Percentiles rank a stretch among this genome's conserved stretches.
phyloP scores from a whole-genome alignment of 306 rosid species.

The Cicer yamashitae region DNA sequence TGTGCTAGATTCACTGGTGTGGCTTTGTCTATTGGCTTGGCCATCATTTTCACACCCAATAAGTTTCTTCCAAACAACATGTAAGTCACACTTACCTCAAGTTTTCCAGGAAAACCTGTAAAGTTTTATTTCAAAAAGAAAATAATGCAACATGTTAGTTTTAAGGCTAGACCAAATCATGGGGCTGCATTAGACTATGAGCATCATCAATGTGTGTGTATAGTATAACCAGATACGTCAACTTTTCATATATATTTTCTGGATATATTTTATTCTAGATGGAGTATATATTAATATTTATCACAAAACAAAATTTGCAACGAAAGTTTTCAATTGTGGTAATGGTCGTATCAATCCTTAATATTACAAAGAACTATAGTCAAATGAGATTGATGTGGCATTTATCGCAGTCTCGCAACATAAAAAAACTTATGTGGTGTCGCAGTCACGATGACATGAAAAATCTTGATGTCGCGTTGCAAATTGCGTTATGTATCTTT shows the following conservation, averaged over 20 bases:
- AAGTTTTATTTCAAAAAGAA: slow-evolving; percentile 12
- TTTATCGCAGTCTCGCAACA: too few relatives aligned
- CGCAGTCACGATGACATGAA: background rate
- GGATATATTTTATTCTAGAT: too few relatives aligned
- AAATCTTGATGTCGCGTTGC: background rate
- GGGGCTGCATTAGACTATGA: background rate
- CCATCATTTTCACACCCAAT: slow-evolving; percentile 60
- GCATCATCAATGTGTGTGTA: too few relatives aligned
- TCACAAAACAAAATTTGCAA: background rate
- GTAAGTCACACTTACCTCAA: slow-evolving; percentile 63
- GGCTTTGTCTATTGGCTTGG: slow-evolving; percentile 57
- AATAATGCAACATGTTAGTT: background rate
- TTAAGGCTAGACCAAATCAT: background rate
- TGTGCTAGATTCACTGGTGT: slow-evolving; percentile 81
- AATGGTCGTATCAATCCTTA: background rate
- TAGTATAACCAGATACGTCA: too few relatives aligned
- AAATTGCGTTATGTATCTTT: background rate
- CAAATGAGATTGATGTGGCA: background rate
- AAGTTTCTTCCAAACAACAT: slow-evolving; percentile 49
- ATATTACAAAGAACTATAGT: background rate
- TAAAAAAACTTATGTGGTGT: too few relatives aligned
- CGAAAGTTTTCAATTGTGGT: background rate
- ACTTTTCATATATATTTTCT: too few relatives aligned
- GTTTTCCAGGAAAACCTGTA: slow-evolving; percentile 78
- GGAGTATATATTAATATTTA: background rate